Evolutionary conservation across 2,329 filamentous ascomycete genomes (phyloP).

Genomic region (Xylariaceae sp.): DNA sequence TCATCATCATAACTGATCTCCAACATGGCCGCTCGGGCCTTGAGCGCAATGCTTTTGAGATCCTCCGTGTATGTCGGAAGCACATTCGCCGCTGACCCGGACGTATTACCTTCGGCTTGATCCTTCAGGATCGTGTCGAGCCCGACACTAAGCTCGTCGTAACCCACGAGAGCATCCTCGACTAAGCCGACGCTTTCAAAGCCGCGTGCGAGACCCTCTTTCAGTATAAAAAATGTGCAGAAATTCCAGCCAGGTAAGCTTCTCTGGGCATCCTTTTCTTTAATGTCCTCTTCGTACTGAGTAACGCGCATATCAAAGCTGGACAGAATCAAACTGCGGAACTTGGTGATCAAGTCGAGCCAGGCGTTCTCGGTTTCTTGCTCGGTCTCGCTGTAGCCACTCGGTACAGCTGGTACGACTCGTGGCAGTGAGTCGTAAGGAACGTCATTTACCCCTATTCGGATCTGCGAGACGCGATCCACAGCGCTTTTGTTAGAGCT

Average conservation of each 20-base stretch:
- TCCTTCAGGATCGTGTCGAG: constrained; percentile 78
- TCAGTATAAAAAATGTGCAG: constrained; percentile 97
- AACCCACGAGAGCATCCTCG: constrained; percentile 89
- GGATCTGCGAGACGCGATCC: constrained; percentile 80
- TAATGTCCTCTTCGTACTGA: constrained; percentile 96
- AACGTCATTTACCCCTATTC: constrained; percentile 66
- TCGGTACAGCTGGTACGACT: constrained; percentile 58
- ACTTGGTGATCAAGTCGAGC: constrained; percentile 75
- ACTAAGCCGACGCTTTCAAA: constrained; percentile 96
- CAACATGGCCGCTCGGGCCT: constrained; percentile 42
- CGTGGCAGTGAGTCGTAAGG: constrained; percentile 60
- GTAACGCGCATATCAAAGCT: constrained; percentile 87
- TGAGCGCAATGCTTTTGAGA: constrained; percentile 55
- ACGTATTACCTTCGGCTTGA: constrained; percentile 52
- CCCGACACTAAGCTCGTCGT: constrained; percentile 87
- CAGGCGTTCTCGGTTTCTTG: constrained; percentile 78
- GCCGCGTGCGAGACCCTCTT: constrained; percentile 86
- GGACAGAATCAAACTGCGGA: constrained; percentile 79
- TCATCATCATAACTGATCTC: constrained; percentile 34
- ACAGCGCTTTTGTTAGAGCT: constrained; percentile 60
- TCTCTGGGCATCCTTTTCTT: constrained; percentile 84
- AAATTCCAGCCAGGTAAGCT: constrained; percentile 96
- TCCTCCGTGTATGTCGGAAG: constrained; percentile 71
- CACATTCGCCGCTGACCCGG: constrained; percentile 63
- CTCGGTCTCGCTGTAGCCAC: constrained; percentile 62